Evolutionary conservation across 371 early-diverging fungal genomes (phyloP), one percentile per base, ranked within the genome.

Genomic region (Lichtheimia ornata): DNA sequence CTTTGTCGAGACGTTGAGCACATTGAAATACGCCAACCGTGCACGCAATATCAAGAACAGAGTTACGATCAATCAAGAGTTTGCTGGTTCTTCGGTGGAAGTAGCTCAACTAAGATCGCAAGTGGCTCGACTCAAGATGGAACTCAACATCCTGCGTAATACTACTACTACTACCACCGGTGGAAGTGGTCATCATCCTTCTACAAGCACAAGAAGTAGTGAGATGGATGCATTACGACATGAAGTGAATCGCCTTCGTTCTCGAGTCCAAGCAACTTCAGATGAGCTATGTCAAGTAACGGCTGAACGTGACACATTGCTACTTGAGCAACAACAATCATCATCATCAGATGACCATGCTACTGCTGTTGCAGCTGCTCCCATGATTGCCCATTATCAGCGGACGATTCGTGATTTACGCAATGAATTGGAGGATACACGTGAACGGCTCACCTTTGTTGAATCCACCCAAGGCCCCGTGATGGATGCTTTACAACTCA

Each of bases 21-120:
- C 98, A 4, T 79, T 99, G 13, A 86, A 89, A 64, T 98, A 95
- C 65, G 97, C 97, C 41, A 89, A 90, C 61, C 84, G 94, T 1
- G 93, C 94, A 1, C 79, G 92, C 40, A 91, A 92, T 63, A 94
- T 94, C 62, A 89, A 90, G 58, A 95, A 94, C 70, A 80, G 85
- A 40, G 92, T 88, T 1, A 52, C 67, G 3, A 56, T 74, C 25
- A 72, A 77, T 50, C 75, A 77, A 62, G 78, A 77, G 42, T 74
- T 71, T 60, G 69, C 67, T 17, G 77, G 77, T n/a, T 71, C 76
- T 3, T 79, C 73, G 54, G 79, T 76, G 9, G 89, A 91, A 72
- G 76, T 89, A 30, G 86, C 84, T 56, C 81, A 84, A 25, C 74
- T 92, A 44, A 82, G 89, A 18, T 76, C 88, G 0, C 85, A 88